Evolutionary conservation across 2,329 filamentous ascomycete genomes (phyloP).

Genomic region (Stachybotrys elegans): DNA sequence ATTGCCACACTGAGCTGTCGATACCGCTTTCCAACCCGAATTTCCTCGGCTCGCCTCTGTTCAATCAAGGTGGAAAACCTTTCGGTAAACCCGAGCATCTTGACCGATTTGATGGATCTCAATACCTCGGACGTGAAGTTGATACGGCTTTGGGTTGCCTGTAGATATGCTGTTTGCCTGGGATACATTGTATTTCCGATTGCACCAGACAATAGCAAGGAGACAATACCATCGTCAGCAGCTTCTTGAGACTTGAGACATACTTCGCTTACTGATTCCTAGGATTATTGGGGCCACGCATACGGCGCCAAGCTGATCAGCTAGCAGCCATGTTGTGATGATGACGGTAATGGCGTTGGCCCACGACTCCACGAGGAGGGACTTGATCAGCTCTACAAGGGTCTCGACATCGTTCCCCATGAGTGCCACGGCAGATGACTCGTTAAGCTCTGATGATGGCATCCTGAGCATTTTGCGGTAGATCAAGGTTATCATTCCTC

Average conservation of each 20-base stretch:
- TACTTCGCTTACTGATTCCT: constrained; percentile 19
- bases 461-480: constrained; percentile 24
- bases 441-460: constrained; percentile 16
- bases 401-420: constrained; percentile 28
- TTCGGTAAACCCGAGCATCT: constrained; percentile 26
- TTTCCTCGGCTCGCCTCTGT: constrained; percentile 19
- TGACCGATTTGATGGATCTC: constrained; percentile 25
- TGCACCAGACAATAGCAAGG: constrained; percentile 12
- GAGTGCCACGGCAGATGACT: constrained; percentile 22
- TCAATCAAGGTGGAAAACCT: constrained; percentile 17
- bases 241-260: accelerated
- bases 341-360: constrained; percentile 23
- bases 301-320: constrained; percentile 25
- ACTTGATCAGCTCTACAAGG: constrained; percentile 18
- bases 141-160: constrained; percentile 26
- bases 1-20: constrained; percentile 18
- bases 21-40: constrained; percentile 18
- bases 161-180: constrained; percentile 23
- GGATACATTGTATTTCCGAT: constrained; percentile 20
- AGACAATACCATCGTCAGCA: constrained; percentile 12
- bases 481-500: constrained; percentile 22
- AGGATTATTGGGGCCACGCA: constrained; percentile 25
- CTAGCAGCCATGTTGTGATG: constrained; percentile 24
- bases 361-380: constrained; percentile 24
- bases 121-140: constrained; percentile 26